Evolutionary conservation across 495 filamentous ascomycete species (phyloP).

Genomic region (Opeltia flavorubescens): DNA sequence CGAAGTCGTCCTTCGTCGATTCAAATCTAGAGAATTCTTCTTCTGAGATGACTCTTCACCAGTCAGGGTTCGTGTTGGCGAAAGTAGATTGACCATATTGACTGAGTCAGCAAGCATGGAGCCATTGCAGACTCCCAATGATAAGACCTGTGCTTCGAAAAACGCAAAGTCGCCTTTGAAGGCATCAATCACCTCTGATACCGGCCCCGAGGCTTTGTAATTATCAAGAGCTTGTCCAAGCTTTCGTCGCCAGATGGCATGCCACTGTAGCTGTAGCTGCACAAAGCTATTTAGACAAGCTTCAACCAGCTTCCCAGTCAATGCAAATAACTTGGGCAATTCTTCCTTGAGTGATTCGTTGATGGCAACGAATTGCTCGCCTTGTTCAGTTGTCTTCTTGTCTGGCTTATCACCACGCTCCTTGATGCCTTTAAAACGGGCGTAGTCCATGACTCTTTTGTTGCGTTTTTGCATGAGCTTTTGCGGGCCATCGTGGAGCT

Average conservation of each 20-base stretch:
- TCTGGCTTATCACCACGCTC: constrained; percentile 70
- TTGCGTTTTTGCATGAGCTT: constrained; percentile 82
- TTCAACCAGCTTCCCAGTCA: constrained; percentile 68
- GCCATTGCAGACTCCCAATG: constrained; percentile 45
- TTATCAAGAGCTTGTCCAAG: constrained; percentile 58
- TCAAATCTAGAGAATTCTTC: constrained; percentile 31
- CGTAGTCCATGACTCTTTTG: constrained; percentile 79
- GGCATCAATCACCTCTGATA: constrained; percentile 50
- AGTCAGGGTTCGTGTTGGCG: constrained; percentile 29
- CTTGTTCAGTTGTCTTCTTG: constrained; percentile 65
- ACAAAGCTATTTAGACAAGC: constrained; percentile 70
- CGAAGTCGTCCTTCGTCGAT: constrained; percentile 40
- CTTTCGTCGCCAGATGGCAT: constrained; percentile 62
- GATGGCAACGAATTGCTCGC: constrained; percentile 73
- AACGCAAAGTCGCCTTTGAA: constrained; percentile 63
- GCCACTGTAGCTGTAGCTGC: constrained; percentile 69
- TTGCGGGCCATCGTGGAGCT: constrained; percentile 65
- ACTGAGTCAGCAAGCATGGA: constrained; percentile 36
- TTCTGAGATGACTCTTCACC: constrained; percentile 28
- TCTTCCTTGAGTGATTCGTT: constrained; percentile 90
- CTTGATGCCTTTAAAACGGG: constrained; percentile 61
- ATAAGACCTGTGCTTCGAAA: constrained; percentile 32
- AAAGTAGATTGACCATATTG: constrained; percentile 38
- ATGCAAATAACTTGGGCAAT: constrained; percentile 65
- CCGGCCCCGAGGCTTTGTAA: constrained; percentile 44